Conservation (phyloP, 2,329 filamentous ascomycete species). For the Sphaceloma murrayae region DNA sequence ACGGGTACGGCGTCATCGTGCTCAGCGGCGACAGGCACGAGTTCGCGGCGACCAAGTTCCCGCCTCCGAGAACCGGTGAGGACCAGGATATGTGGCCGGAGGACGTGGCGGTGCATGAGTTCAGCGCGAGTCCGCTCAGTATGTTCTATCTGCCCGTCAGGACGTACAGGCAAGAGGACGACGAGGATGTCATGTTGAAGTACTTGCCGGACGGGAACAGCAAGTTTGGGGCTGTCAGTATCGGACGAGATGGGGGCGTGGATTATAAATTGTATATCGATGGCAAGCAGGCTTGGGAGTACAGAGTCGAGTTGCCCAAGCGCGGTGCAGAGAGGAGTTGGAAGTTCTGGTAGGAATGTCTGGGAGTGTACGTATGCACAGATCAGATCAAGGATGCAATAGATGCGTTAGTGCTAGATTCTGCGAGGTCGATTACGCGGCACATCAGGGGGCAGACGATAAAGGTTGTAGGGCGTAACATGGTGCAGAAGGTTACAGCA, state of each 20-base stretch:
- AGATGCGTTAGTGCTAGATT: too few species aligned
- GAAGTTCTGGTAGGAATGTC: conserved; percentile 1
- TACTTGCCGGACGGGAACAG: conserved; percentile 78
- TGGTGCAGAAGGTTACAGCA: too few species aligned
- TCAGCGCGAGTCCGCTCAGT: conserved; percentile 79
- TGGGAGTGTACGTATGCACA: too few species aligned
- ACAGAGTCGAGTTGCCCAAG: conserved; percentile 22
- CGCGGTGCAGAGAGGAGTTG: background rate
- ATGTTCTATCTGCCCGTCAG: conserved; percentile 87
- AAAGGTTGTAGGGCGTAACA: too few species aligned
- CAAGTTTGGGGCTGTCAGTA: conserved; percentile 78
- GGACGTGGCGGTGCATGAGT: conserved; percentile 68
- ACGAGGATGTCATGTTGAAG: conserved; percentile 75
- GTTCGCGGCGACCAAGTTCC: conserved; percentile 77
- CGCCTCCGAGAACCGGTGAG: conserved; percentile 46
- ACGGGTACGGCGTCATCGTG: conserved; percentile 69
- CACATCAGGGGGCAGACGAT: too few species aligned
- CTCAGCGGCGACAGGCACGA: conserved; percentile 93
- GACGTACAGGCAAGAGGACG: conserved; percentile 72
- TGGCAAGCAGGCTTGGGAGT: conserved; percentile 67
- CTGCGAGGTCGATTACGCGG: too few species aligned
- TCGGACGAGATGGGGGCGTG: conserved; percentile 63
- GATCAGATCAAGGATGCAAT: too few species aligned
- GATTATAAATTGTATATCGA: conserved; percentile 77
- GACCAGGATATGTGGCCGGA: too few species aligned